Evolutionary conservation across 768 basidiomycete species (phyloP).

Genomic region (Phylloporus sp.): DNA sequence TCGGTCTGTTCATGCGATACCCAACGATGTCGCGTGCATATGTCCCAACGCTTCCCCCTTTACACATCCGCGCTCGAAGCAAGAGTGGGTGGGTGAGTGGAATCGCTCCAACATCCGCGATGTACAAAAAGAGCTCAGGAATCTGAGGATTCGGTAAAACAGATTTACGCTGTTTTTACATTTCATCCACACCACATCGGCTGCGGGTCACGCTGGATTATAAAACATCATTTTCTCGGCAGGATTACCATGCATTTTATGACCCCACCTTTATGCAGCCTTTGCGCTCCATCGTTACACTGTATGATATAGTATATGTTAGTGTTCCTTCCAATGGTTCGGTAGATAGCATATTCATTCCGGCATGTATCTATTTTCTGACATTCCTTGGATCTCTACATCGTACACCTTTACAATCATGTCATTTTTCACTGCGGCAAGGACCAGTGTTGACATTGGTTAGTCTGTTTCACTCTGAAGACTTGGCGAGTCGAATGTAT

Average conservation of each 20-base stretch:
- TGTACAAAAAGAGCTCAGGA: conserved; percentile 37
- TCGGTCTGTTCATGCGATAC: conserved; percentile 13
- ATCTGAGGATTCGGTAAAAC: conserved; percentile 18
- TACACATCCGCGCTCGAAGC: not conserved
- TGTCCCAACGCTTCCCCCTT: not conserved
- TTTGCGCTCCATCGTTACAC: not conserved
- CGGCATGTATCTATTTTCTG: not conserved
- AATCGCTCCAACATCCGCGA: conserved; percentile 37
- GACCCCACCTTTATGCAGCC: not conserved
- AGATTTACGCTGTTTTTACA: not conserved
- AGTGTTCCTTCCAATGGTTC: not conserved
- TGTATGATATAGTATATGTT: not conserved
- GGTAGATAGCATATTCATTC: not conserved
- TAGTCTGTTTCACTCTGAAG: not conserved
- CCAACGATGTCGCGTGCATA: not conserved
- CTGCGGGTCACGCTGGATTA: conserved; percentile 16
- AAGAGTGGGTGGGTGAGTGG: conserved; percentile 40
- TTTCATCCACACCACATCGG: not conserved
- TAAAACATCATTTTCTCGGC: not conserved
- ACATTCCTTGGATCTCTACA: not conserved
- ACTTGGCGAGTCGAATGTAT: not conserved
- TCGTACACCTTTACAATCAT: not conserved
- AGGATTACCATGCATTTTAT: not conserved
- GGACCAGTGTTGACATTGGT: not conserved
- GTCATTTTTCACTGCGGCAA: not conserved